Evolutionary conservation across 768 basidiomycete species (phyloP), one percentile per base, ranked within the genome.

Genomic region (Naganishia friedmannii): DNA sequence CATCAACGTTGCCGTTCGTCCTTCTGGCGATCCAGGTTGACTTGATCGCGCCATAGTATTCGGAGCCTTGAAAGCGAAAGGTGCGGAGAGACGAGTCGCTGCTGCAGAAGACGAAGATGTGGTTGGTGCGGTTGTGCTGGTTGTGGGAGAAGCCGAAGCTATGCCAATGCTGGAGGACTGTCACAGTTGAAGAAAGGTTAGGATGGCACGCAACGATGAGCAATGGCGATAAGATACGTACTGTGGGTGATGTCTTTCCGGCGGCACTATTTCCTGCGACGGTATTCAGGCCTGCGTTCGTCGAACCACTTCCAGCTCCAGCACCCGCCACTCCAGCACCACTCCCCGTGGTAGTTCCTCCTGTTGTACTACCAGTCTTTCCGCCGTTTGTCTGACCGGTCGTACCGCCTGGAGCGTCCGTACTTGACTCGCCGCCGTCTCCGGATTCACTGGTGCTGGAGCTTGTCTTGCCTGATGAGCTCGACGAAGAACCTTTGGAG

Each of bases 1-100:
- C 60, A 63, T 63, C 39, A 63, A 21, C 21, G 60, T 37, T 45
- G 60, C 60, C 12, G 60, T 63, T 15, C 60, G 37, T n/a, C 60
- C 39, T 28, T 63, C 60, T 28, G 60, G 39, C 2, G 60, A 45
- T 12, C 60, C 60, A 17, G 60, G 60, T 45, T 63, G 60, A 29
- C 42, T 42, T 26, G 26, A 26, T 46, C 39, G 39, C n/a, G 12
- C 60, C 31, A 63, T 34, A 26, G 42, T 42, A 12, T 45, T 39
- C 3, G 60, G 60, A 7, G 60, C 39, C 26, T 63, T 63, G 60
- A 63, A 63, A 2, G 13, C 37, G 42, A 63, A 63, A 26, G 60
- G 60, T 12, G 39, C 60, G 3, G 60, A 63, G 12, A 63, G 60
- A 42, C 60, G 60, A 21, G 60, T 45, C 12, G 37, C 60, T 7